These are phyloP conservation scores for Isoetes taiwanensis DNA, from an alignment of 75 land plant species.

Conservation along the genomic window DNA sequence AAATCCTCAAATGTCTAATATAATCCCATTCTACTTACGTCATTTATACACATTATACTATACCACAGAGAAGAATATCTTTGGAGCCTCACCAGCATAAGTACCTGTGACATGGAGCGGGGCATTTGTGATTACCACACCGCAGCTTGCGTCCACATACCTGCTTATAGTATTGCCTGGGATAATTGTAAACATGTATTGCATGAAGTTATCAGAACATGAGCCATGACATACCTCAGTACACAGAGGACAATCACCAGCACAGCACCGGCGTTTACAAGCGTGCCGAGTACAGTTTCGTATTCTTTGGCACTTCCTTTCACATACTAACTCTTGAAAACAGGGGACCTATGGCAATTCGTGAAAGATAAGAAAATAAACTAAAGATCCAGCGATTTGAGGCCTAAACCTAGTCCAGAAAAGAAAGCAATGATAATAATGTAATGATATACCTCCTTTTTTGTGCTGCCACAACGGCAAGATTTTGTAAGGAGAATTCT, in stretches of 20 bases:
- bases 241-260: slow-evolving; percentile 94
- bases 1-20: too few species aligned
- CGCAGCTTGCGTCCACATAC: slow-evolving; percentile 75
- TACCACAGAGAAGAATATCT: too few species aligned
- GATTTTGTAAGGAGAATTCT: slow-evolving; percentile 43
- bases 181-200: background rate
- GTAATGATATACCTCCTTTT: slow-evolving; percentile 52
- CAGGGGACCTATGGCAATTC: slow-evolving; percentile 62
- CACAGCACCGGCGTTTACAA: slow-evolving; percentile 87
- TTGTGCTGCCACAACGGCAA: slow-evolving; percentile 81
- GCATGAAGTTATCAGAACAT: background rate
- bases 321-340: slow-evolving; percentile 79
- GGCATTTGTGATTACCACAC: slow-evolving; percentile 94
- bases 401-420: too few species aligned
- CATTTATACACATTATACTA: too few species aligned
- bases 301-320: slow-evolving; percentile 66
- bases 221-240: slow-evolving; percentile 48
- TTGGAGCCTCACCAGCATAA: slow-evolving; percentile 17
- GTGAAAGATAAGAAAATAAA: background rate
- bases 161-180: slow-evolving; percentile 24
- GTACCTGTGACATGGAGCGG: slow-evolving; percentile 94
- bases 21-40: too few species aligned
- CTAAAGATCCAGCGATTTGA: too few species aligned
- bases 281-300: slow-evolving; percentile 91
- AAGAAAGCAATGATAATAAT: background rate